Conservation (phyloP, 495 filamentous ascomycete genomes). For the Durotheca rogersii region DNA sequence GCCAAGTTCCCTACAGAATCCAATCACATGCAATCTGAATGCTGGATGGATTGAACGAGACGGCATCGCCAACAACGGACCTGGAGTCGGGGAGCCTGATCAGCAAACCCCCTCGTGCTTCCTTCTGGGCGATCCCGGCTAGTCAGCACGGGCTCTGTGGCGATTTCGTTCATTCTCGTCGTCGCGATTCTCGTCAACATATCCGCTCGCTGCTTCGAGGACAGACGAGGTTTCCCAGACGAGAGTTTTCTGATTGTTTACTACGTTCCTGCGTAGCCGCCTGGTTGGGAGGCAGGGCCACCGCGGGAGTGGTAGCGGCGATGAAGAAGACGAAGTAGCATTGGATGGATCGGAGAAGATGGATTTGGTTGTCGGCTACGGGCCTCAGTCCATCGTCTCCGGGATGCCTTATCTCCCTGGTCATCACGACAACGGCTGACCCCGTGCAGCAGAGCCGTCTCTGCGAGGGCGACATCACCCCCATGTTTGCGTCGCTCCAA, state of each 20-base stretch:
- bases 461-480: conserved; percentile 7
- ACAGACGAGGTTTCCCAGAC: too few species aligned
- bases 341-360: conserved; percentile 19
- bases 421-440: background rate
- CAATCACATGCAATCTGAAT: conserved; percentile 19
- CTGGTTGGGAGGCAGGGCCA: conserved; percentile 22
- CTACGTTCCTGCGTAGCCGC: conserved; percentile 1
- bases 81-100: conserved; percentile 14
- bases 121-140: conserved; percentile 13
- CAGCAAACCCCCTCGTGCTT: conserved; percentile 21
- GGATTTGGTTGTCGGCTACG: conserved; percentile 13
- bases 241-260: conserved; percentile 27
- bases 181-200: conserved; percentile 16
- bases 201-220: conserved; percentile 29
- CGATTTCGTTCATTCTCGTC: conserved; percentile 3
- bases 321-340: conserved; percentile 22
- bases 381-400: conserved; percentile 5
- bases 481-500: conserved; percentile 11
- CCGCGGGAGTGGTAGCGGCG: conserved; percentile 27
- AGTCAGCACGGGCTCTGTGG: conserved; percentile 15
- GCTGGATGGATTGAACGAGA: background rate
- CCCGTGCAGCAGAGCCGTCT: conserved; percentile 7
- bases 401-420: background rate
- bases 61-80: conserved; percentile 1
- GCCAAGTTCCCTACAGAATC: conserved; percentile 4